Evolutionary conservation across 805 yeast species (phyloP), one percentile per base, ranked within the genome.

Genomic region (Dipodascus albidus): DNA sequence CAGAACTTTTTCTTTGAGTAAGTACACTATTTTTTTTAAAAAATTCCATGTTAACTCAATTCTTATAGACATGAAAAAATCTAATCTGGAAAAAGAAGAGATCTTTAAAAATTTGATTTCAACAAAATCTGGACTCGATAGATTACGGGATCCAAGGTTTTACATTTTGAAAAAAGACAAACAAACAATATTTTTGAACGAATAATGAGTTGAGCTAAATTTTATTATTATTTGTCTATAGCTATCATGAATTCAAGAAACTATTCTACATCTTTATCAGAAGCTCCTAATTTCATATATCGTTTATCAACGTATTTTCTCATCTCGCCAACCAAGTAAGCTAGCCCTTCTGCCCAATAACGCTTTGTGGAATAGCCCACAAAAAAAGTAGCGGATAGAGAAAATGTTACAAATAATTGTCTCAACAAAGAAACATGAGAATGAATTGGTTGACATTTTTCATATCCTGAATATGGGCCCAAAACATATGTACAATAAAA

Each of bases 1-100:
- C 54, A 66, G 73, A n/a, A 74, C 71, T 50, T 70, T 55, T 35
- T 53, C 58, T 3, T 51, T 59, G 4, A 38, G 44, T 38, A 38
- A 11, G 44, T 19, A 6, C 20, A n/a, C 15, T 6, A 11, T 38
- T 38, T 38, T 14, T 6, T 38, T 14, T 38, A 11, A 11, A 11
- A 11, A 6, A n/a, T 38, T 38, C 20, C n/a, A n/a, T 38, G 6
- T 14, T 38, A n/a, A n/a, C n/a, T 38, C 15, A 15, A 19, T 38
- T 38, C n/a, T 11, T 19, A 52, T 60, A 38, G 2, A 65, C 59
- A 11, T 56, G 60, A 14, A 51, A 47, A 2, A 48, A 53, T 3
- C 57, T 64, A 0, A 63, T 65, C n/a, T 55, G 51, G 33, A 22
- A 49, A 1, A 49, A 64, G 20, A 48, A 50, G 22, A 38, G n/a